Conservation (phyloP, 2,329 filamentous ascomycete species). For the Pseudohalonectria lignicola region DNA sequence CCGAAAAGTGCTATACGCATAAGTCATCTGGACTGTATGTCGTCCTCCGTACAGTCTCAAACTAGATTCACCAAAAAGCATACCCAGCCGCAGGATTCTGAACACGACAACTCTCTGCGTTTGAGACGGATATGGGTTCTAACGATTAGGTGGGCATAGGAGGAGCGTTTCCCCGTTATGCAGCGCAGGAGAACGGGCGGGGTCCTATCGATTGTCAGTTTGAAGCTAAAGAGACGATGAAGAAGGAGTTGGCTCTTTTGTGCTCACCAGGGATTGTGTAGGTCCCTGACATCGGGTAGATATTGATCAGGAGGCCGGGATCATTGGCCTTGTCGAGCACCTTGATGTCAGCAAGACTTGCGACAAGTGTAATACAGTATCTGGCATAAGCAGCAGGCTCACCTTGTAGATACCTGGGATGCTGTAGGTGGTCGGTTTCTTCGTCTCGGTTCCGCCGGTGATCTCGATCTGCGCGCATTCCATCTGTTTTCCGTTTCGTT, state of each 20-base stretch:
- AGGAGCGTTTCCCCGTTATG: not conserved
- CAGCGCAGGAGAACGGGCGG: not conserved
- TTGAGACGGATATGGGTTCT: not conserved
- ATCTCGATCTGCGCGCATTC: conserved; percentile 25
- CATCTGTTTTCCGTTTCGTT: conserved; percentile 13
- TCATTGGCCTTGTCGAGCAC: conserved; percentile 18
- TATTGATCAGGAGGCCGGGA: conserved; percentile 22
- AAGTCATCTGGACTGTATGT: no score
- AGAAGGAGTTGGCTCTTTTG: not conserved
- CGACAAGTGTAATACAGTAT: no score
- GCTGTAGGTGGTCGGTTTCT: conserved; percentile 19
- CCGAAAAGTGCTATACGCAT: no score
- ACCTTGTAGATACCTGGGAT: conserved; percentile 26
- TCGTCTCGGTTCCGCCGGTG: conserved; percentile 18
- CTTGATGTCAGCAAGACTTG: not conserved
- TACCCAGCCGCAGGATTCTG: no score
- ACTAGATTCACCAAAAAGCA: no score
- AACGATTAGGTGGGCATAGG: not conserved
- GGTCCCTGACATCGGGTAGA: conserved; percentile 19
- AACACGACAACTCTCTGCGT: not conserved
- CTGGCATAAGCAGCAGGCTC: no score
- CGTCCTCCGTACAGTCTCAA: no score
- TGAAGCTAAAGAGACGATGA: no score
- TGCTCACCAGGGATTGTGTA: conserved; percentile 22
- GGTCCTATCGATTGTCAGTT: not conserved